Conservation (phyloP, 169 alveolate species). For the Cryptosporidium sp. region DNA sequence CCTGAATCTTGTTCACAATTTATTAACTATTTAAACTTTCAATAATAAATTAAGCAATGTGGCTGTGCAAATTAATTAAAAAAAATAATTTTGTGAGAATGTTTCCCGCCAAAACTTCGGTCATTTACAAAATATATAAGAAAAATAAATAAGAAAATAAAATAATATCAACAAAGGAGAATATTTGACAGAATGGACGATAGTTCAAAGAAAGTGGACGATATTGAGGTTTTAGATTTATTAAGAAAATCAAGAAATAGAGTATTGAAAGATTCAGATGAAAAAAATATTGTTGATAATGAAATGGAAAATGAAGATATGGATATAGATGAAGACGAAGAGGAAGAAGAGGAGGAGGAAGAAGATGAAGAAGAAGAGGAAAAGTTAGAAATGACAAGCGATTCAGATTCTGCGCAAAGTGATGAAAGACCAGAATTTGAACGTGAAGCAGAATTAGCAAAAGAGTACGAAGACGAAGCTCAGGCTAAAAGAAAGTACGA, state of each 20-base stretch:
- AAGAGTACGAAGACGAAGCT: slow-evolving; percentile 33
- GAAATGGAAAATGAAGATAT: slow-evolving; percentile 15
- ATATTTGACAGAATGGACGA: background rate
- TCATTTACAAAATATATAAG: background rate
- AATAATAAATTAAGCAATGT: slow-evolving; percentile 1
- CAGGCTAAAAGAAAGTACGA: slow-evolving; percentile 65
- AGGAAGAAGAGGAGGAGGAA: slow-evolving; percentile 25
- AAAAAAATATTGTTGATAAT: background rate
- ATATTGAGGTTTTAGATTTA: slow-evolving; percentile 43
- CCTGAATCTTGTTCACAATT: too few species aligned
- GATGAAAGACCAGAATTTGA: slow-evolving; percentile 63
- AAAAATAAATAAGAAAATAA: background rate
- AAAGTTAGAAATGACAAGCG: background rate
- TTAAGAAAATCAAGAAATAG: slow-evolving; percentile 53
- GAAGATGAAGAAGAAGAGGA: slow-evolving; percentile 38
- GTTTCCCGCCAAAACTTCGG: slow-evolving; percentile 38
- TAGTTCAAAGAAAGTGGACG: slow-evolving; percentile 15
- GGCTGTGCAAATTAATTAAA: slow-evolving; percentile 24
- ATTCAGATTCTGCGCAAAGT: background rate
- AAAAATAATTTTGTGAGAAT: slow-evolving; percentile 14
- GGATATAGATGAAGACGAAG: slow-evolving; percentile 22
- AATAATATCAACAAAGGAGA: background rate
- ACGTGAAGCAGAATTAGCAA: slow-evolving; percentile 61
- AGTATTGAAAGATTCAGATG: slow-evolving; percentile 2
- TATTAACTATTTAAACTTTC: background rate